These are phyloP conservation scores for Begonia peltatifolia DNA, from an alignment of 306 rosid genomes.

Conservation along the genomic window DNA sequence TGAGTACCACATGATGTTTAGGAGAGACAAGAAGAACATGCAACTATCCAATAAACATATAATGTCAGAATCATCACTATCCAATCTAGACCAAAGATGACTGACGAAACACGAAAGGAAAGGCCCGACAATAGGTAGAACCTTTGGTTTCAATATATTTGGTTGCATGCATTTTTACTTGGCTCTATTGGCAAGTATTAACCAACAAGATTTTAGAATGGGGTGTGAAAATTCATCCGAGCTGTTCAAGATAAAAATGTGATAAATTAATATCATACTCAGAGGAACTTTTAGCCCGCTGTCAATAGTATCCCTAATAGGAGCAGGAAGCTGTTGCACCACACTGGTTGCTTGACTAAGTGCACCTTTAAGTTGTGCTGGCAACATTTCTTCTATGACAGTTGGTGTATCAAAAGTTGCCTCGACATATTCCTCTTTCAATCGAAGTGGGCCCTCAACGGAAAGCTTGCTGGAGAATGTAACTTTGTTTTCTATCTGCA, in stretches of 20 bases:
- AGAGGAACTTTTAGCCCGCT: constrained; percentile 76
- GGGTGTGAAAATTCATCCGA: not conserved
- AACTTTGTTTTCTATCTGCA: constrained; percentile 71
- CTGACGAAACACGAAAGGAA: too few species aligned
- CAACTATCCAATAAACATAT: too few species aligned
- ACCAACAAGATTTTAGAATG: not conserved
- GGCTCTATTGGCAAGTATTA: too few species aligned
- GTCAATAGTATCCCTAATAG: constrained; percentile 53
- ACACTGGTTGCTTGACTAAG: constrained; percentile 61
- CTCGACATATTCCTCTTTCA: constrained; percentile 89
- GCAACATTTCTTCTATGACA: constrained; percentile 65
- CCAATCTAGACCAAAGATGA: too few species aligned
- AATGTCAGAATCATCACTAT: too few species aligned
- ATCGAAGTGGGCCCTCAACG: constrained; percentile 89
- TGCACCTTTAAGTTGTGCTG: constrained; percentile 80
- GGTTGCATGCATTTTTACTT: too few species aligned
- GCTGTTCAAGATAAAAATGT: not conserved
- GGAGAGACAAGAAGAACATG: too few species aligned
- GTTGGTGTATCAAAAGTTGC: constrained; percentile 64
- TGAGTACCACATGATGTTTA: too few species aligned
- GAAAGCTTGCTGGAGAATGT: constrained; percentile 51
- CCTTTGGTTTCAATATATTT: too few species aligned
- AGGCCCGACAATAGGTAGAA: too few species aligned
- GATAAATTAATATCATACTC: constrained; percentile 26
- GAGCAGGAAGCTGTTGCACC: constrained; percentile 69